phyloP scores from a whole-genome alignment of 805 yeast species.

The Blastobotrys terrestris region DNA sequence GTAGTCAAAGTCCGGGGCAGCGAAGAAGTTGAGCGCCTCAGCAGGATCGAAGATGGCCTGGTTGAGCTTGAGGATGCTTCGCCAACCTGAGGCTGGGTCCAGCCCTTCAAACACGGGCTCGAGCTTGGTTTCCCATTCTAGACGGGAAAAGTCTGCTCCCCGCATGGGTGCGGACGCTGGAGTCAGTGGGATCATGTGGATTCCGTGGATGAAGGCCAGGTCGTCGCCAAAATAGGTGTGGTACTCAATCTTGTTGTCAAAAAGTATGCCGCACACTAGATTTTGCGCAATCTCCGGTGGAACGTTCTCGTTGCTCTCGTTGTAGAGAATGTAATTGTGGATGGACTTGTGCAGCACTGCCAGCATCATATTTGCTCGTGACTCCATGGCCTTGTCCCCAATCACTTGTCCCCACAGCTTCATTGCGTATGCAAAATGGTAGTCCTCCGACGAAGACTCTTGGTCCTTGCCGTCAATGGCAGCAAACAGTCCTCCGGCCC shows the following conservation, averaged over 20 bases:
- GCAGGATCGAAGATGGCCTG: conserved; percentile 63
- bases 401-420: conserved; percentile 62
- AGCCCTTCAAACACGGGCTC: conserved; percentile 36
- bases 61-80: conserved; percentile 61
- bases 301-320: conserved; percentile 44
- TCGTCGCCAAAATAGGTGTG: conserved; percentile 66
- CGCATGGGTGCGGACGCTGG: conserved; percentile 54
- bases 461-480: conserved; percentile 67
- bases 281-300: conserved; percentile 50
- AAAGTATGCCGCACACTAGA: conserved; percentile 64
- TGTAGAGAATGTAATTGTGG: conserved; percentile 49
- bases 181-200: conserved; percentile 71
- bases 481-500: conserved; percentile 67
- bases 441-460: conserved; percentile 68
- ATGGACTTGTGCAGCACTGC: conserved; percentile 50
- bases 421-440: conserved; percentile 64
- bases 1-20: conserved; percentile 43
- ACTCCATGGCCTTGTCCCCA: conserved; percentile 48
- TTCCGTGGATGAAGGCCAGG: conserved; percentile 67
- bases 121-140: conserved; percentile 53
- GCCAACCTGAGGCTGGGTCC: conserved; percentile 44
- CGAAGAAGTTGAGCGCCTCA: conserved; percentile 53
- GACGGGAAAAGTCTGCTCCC: conserved; percentile 39
- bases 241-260: conserved; percentile 68
- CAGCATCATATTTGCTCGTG: conserved; percentile 55